These are phyloP conservation scores for Hygrocybe punicea DNA, from an alignment of 768 basidiomycete genomes.

Conservation along the genomic window DNA sequence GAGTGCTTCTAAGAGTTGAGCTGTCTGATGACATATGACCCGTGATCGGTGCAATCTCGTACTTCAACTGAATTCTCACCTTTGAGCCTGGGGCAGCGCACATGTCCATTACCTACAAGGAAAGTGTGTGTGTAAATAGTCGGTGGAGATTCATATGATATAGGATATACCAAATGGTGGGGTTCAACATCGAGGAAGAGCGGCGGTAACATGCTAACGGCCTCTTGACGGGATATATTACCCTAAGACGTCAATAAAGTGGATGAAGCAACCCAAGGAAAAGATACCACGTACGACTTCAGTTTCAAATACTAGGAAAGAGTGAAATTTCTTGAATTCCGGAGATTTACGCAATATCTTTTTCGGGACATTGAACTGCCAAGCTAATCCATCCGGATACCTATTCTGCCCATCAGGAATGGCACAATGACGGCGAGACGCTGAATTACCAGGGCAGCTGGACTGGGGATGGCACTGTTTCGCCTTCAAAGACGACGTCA, in stretches of 20 bases:
- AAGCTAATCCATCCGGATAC: constrained; percentile 94
- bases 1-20: constrained; percentile 92
- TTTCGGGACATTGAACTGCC: constrained; percentile 94
- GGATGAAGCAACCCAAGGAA: not conserved
- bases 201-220: constrained; percentile 98
- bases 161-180: constrained; percentile 64
- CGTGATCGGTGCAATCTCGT: not conserved
- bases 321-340: constrained; percentile 92
- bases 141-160: not conserved
- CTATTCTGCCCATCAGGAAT: constrained; percentile 37
- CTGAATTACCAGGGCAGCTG: constrained; percentile 74
- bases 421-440: not conserved
- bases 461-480: constrained; percentile 70
- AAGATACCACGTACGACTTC: constrained; percentile 70
- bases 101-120: constrained; percentile 83
- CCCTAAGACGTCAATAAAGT: constrained; percentile 50
- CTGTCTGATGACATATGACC: constrained; percentile 52
- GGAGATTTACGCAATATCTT: constrained; percentile 79
- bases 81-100: constrained; percentile 99
- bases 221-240: constrained; percentile 94
- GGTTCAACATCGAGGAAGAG: constrained; percentile 92
- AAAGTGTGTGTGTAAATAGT: constrained; percentile 4
- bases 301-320: constrained; percentile 95
- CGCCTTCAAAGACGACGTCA: constrained; percentile 71
- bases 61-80: constrained; percentile 36